Evolutionary conservation across 78 protist species (phyloP), one percentile per base, ranked within the genome.

Genomic region (Dictyostelium intermedium): DNA sequence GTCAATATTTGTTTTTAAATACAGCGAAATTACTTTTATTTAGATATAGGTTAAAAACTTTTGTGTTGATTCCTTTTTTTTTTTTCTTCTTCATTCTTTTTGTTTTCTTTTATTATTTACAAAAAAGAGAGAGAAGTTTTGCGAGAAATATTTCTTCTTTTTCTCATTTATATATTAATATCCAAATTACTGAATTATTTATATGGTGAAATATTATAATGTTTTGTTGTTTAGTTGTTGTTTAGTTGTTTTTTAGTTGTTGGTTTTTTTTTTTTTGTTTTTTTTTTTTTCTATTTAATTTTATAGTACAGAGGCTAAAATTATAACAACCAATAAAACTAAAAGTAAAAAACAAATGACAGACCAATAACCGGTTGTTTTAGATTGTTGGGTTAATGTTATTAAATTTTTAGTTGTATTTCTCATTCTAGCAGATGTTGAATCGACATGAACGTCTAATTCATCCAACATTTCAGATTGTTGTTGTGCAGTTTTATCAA

Each of bases 291-390:
- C 34, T 11, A 35, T 9, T 10, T 66, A 10, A 8, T 5, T n/a
- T 76, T 86, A 87, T 14, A 61, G 27, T 13, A 85, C 47, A 20
- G 56, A 27, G 7, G 93, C 93, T 72, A 87, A 23, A 39, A 45
- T 85, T 60, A 10, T 63, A 23, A 87, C 86, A 41, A 87, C 85
- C 8, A 87, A 78, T 45, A 87, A 66, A 79, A 41, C 93, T 14
- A 87, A 69, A 30, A 87, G 34, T 63, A 87, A 66, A 23, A 87
- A 27, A 66, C 93, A 87, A 53, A 87, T 87, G 39, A 18, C 20
- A 13, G 73, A 16, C 86, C 85, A 87, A 66, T 79, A 79, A 45
- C 86, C 86, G 14, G 93, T 87, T 27, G 93, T 87, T 45, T 79
- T 77, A 18, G 93, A 9, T 39, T 87, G 80, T 79, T 43, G 16